Base-by-base conservation (phyloP, 2,329 filamentous ascomycete genomes). In the Diaporthe velutina region DNA sequence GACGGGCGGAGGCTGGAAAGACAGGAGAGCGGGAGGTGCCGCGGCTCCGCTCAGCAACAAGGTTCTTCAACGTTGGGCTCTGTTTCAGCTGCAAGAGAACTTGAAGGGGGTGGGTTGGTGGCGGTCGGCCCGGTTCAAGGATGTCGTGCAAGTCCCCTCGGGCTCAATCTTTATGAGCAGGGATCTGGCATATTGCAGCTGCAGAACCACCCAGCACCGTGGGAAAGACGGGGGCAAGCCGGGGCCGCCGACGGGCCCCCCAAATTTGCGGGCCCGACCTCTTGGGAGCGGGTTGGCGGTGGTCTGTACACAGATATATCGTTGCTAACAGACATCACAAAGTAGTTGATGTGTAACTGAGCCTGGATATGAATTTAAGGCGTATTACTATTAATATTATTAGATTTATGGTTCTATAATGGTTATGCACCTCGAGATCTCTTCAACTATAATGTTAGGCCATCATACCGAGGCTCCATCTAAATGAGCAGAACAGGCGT, bases 31-130 rank as follows among this genome's bases (percentile, higher is more conserved):
- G 64, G 64, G 45, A 67, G 45, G 12, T 67, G 48, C 64, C 64
- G 64, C 7, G 64, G 30, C 33, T 38, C 64, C 64, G 64, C 30
- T 52, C 64, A 30, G 61, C 38, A 38, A 45, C 45, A 45, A 67
- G 22, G n/a, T n/a, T 45, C 12, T 40, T 54, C 22, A 4, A n/a
- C 17, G n/a, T 45, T 28, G 40, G 17, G 28, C 19, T 13, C n/a
- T 64, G 45, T 74, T 71, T 74, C 66, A 74, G 72, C 72, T 66
- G 54, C 64, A 70, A 50, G 19, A 28, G 60, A n/a, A n/a, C n/a
- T n/a, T n/a, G n/a, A n/a, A n/a, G 42, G 13, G 10, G 58, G 58
- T 45, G 58, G 57, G 35, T 60, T 40, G 15, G 17, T n/a, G n/a
- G 35, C 22, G 42, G 38, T 66, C 60, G 40, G 42, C 15, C 61